Evolutionary conservation across 139 green algal species (phyloP).

Genomic region (Deuterostichococcus epilithicus): DNA sequence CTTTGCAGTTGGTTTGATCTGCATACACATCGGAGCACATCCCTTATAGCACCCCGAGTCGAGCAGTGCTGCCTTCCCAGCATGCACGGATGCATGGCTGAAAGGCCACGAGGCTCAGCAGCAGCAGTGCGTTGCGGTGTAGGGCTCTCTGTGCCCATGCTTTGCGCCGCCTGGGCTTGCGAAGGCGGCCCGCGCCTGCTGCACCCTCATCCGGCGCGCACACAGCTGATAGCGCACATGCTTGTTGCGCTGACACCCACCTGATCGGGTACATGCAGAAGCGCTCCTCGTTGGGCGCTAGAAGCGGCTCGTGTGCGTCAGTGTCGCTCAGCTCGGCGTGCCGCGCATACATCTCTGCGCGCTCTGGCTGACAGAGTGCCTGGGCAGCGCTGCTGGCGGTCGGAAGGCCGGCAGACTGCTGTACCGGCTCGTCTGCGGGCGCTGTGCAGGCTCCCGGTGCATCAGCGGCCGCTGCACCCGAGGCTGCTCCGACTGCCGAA

Average conservation of each 20-base stretch:
- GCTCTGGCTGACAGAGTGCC: neutral
- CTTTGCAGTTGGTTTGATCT: neutral
- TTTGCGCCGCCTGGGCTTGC: too few species aligned
- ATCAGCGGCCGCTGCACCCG: too few species aligned
- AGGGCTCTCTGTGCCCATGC: too few species aligned
- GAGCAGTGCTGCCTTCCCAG: neutral
- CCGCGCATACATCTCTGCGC: neutral
- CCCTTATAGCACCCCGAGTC: neutral
- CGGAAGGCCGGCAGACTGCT: neutral
- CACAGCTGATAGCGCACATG: neutral
- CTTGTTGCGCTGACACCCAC: neutral
- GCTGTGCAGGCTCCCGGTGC: too few species aligned
- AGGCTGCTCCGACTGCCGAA: too few species aligned
- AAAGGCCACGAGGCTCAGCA: neutral
- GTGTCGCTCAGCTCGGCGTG: neutral
- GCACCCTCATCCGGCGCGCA: neutral
- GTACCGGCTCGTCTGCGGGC: too few species aligned
- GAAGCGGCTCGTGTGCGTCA: constrained; percentile 18
- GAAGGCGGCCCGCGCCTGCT: neutral
- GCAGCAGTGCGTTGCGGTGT: too few species aligned
- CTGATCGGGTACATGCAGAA: constrained; percentile 38
- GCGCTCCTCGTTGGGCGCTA: constrained; percentile 20
- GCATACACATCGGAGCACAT: neutral
- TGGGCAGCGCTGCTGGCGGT: neutral
- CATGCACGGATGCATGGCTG: neutral